A percentile compares a stretch with the other conserved stretches of the same genome.
These are phyloP conservation scores for Dentipellis fragilis DNA, from an alignment of 768 basidiomycete genomes.

Conservation along the genomic window DNA sequence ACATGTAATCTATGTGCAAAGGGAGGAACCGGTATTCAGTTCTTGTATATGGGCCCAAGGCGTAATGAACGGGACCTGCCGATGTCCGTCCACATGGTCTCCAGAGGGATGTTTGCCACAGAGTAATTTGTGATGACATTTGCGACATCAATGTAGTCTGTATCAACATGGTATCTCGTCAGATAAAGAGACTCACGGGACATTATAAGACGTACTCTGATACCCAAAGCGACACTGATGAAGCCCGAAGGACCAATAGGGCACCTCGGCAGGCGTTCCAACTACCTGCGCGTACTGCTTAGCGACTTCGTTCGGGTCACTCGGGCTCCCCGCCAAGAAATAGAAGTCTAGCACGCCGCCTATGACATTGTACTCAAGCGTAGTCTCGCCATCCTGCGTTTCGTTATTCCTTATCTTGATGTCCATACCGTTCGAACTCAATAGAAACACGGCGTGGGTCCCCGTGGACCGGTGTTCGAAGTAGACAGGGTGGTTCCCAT, in stretches of 20 bases:
- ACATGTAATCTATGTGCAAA: constrained; percentile 53
- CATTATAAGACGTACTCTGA: constrained; percentile 28
- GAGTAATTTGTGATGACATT: constrained; percentile 54
- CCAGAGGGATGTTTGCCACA: constrained; percentile 51
- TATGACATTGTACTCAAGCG: constrained; percentile 67
- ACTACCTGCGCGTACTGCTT: constrained; percentile 62
- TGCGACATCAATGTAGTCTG: constrained; percentile 55
- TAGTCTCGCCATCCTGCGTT: constrained; percentile 21
- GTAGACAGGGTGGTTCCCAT: constrained; percentile 66
- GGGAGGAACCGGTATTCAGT: neutral
- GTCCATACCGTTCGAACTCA: constrained; percentile 72
- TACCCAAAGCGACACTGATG: constrained; percentile 72
- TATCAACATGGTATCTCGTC: no score
- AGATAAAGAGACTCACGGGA: neutral
- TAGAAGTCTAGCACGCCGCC: constrained; percentile 74
- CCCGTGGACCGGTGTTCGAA: constrained; percentile 55
- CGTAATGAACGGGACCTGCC: constrained; percentile 25
- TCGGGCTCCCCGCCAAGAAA: constrained; percentile 61
- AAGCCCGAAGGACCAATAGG: constrained; percentile 65
- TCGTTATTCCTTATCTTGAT: constrained; percentile 40
- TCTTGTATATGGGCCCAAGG: neutral
- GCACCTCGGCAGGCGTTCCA: constrained; percentile 60
- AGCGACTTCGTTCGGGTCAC: constrained; percentile 45
- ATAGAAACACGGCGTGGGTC: constrained; percentile 61
- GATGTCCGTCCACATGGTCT: constrained; percentile 78